Evolutionary conservation across 1,284 basidiomycete genomes (phyloP), one percentile per base, ranked within the genome.

Genomic region (Anthracocystis walkeri): DNA sequence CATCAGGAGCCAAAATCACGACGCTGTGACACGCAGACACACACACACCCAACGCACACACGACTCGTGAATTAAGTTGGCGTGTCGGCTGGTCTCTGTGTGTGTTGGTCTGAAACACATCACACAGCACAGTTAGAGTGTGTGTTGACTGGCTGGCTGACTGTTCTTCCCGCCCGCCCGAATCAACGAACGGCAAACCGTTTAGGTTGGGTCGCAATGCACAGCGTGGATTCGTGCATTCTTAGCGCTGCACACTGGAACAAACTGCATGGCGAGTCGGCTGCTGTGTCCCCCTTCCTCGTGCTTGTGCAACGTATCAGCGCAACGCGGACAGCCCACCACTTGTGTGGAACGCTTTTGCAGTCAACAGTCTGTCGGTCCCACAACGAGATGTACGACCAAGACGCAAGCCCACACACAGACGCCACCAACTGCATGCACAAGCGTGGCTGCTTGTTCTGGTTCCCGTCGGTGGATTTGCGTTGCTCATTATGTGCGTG

Each of bases 71-170:
- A 14, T n/a, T 12, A 20, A 27, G n/a, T 25, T 18, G 16, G 46
- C 46, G 29, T 48, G 45, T 46, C 45, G 21, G 21, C 23, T 25
- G 7, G 21, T 21, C n/a, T 3, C 42, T 20, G 42, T 23, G 42
- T 12, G 20, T 21, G 46, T 48, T 48, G 46, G 46, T 48, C 46
- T 48, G 46, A 46, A 27, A 25, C 23, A 16, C 27, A 42, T n/a
- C 25, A 29, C 10, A 14, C 46, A 29, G 46, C 18, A 38, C 27
- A 48, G 27, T 38, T 16, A 14, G 12, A 38, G 35, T 38, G 35
- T 16, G 35, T 16, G 35, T 38, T 38, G 35, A 12, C 14, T 38
- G 3, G 35, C 35, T 38, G 35, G 35, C 35, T 38, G 35, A 38
- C 35, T 38, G 10, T 21, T 48, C 27, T 48, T 48, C 27, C 46